Evolutionary conservation across 768 basidiomycete genomes (phyloP).

Genomic region (Auriscalpium microsporum): DNA sequence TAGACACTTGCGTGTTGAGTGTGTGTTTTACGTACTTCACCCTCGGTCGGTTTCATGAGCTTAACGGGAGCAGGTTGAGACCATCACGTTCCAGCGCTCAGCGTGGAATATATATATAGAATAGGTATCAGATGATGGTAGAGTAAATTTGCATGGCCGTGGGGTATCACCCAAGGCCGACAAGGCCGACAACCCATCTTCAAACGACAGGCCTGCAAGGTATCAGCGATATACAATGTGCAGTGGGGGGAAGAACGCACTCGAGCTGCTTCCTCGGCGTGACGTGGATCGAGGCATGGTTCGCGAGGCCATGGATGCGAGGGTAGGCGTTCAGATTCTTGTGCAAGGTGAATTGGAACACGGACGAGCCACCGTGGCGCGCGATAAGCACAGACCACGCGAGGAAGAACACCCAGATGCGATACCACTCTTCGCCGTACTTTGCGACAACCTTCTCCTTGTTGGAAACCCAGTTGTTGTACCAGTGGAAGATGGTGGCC

Average conservation of each 20-base stretch:
- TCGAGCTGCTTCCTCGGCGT: slow-evolving; percentile 42
- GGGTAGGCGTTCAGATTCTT: slow-evolving; percentile 97
- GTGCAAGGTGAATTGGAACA: slow-evolving; percentile 97
- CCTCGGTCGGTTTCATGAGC: too few species aligned
- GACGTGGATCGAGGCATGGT: slow-evolving; percentile 75
- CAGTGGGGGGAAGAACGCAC: slow-evolving; percentile 26
- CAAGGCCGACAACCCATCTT: neutral
- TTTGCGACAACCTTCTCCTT: slow-evolving; percentile 80
- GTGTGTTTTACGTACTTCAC: too few species aligned
- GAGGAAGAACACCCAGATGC: slow-evolving; percentile 96
- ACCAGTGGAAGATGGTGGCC: slow-evolving; percentile 86
- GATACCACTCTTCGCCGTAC: slow-evolving; percentile 92
- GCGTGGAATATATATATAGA: too few species aligned
- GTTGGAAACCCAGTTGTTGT: slow-evolving; percentile 95
- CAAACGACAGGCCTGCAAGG: neutral
- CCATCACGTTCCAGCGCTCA: too few species aligned
- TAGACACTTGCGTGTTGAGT: too few species aligned
- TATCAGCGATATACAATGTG: neutral
- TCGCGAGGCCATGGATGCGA: slow-evolving; percentile 76
- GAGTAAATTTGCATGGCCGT: too few species aligned
- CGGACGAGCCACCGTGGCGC: slow-evolving; percentile 81
- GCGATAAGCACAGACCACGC: slow-evolving; percentile 83
- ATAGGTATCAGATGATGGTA: too few species aligned
- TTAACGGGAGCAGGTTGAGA: too few species aligned
- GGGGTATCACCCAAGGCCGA: too few species aligned